A percentile compares a stretch with the other conserved stretches of the same genome.
These are phyloP conservation scores for Bimuria novae-zelandiae DNA, from an alignment of 2,329 filamentous ascomycete genomes.

Conservation along the genomic window DNA sequence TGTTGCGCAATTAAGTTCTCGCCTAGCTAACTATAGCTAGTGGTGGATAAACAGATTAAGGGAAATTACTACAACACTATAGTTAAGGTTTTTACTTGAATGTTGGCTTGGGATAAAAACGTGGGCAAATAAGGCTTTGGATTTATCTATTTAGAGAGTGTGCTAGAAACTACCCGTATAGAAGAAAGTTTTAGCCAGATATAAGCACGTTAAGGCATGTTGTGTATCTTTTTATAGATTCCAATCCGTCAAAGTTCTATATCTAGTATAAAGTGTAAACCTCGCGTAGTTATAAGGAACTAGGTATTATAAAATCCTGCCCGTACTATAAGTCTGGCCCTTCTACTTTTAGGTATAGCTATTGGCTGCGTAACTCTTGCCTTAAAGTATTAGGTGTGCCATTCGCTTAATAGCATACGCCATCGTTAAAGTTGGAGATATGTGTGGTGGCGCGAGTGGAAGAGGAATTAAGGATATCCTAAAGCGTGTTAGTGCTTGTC, in stretches of 20 bases:
- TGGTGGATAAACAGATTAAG: background rate
- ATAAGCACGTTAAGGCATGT: conserved; percentile 9
- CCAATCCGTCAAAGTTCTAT: conserved; percentile 10
- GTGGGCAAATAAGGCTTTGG: background rate
- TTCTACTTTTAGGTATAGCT: conserved; percentile 5
- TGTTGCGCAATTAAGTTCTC: background rate
- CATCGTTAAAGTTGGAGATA: conserved; percentile 10
- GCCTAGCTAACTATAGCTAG: background rate
- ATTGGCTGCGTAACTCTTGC: background rate
- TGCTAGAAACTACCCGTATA: background rate
- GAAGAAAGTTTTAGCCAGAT: background rate
- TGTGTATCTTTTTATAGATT: conserved; percentile 7
- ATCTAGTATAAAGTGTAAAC: conserved; percentile 15
- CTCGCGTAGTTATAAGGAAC: background rate
- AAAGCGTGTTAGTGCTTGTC: conserved; percentile 8
- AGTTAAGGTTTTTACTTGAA: background rate
- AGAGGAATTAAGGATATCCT: background rate
- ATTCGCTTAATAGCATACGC: conserved; percentile 12
- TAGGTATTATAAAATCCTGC: conserved; percentile 1
- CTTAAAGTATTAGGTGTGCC: conserved; percentile 2
- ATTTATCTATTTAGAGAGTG: background rate
- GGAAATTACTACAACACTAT: background rate
- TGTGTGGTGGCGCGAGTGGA: background rate
- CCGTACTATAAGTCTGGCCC: conserved; percentile 9
- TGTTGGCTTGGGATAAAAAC: background rate